These are phyloP conservation scores for Vigna mungo DNA, from an alignment of 306 rosid genomes.

Conservation along the genomic window DNA sequence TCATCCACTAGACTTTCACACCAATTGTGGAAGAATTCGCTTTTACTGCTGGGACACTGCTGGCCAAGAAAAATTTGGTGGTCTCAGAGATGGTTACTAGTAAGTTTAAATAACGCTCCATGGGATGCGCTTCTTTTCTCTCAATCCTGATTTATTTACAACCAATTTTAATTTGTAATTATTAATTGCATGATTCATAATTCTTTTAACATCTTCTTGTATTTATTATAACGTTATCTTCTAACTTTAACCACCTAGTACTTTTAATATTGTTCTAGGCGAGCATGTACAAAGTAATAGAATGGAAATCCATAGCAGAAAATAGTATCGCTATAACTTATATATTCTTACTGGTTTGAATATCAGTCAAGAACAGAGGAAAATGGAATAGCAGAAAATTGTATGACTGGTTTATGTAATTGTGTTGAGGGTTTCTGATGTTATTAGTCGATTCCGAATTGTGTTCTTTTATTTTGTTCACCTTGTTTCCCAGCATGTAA, in stretches of 20 bases:
- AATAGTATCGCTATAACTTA: neutral
- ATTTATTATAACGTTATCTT: neutral
- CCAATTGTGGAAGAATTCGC: conserved; percentile 72
- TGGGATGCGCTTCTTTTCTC: neutral
- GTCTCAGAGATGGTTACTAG: conserved; percentile 88
- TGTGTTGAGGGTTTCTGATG: neutral
- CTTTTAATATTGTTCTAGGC: neutral
- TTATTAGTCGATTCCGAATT: neutral
- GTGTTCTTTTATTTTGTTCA: neutral
- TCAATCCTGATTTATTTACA: neutral
- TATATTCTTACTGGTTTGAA: neutral
- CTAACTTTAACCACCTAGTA: neutral
- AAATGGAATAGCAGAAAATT: neutral
- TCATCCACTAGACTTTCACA: conserved; percentile 78
- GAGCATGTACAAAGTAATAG: neutral
- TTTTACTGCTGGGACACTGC: conserved; percentile 92
- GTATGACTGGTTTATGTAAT: neutral
- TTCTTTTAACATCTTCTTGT: neutral
- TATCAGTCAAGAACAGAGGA: conserved; percentile 13
- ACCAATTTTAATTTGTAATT: neutral
- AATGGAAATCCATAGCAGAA: too few relatives aligned
- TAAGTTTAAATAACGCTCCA: conserved; percentile 44
- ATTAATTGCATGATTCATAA: neutral
- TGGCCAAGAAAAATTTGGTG: conserved; percentile 85
- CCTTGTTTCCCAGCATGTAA: conserved; percentile 13